phyloP scores from a whole-genome alignment of 2,329 filamentous ascomycete genomes.

The Cercospora nicotianae region DNA sequence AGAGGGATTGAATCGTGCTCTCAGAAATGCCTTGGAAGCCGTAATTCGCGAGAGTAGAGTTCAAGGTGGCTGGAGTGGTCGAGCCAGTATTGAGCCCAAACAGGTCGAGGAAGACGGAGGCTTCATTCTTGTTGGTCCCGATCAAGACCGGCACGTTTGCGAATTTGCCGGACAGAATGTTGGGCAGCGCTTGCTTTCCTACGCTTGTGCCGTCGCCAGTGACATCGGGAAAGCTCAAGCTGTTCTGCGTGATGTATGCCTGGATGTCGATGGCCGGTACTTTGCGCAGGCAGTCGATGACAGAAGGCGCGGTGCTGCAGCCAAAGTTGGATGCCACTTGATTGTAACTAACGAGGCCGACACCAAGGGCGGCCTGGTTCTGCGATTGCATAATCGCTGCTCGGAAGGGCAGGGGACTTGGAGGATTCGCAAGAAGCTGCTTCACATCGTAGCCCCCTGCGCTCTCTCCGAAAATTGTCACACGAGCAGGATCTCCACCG shows the following conservation, averaged over 20 bases:
- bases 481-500: slow-evolving; percentile 58
- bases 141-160: slow-evolving; percentile 30
- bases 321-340: slow-evolving; percentile 21
- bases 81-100: slow-evolving; percentile 24
- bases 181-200: slow-evolving; percentile 17
- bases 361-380: slow-evolving; percentile 6
- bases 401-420: slow-evolving; percentile 24
- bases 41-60: slow-evolving; percentile 22
- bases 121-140: slow-evolving; percentile 35
- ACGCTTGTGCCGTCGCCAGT: slow-evolving; percentile 19
- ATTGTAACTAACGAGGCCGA: slow-evolving; percentile 16
- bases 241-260: slow-evolving; percentile 13
- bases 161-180: slow-evolving; percentile 19
- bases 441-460: slow-evolving; percentile 25
- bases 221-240: slow-evolving; percentile 29
- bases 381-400: slow-evolving; percentile 28
- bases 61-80: slow-evolving; percentile 4
- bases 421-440: slow-evolving; percentile 24
- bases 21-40: slow-evolving; percentile 13
- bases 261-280: slow-evolving; percentile 18
- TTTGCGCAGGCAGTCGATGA: slow-evolving; percentile 18
- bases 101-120: slow-evolving; percentile 27
- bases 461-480: slow-evolving; percentile 26
- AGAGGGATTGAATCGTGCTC: not conserved
- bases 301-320: slow-evolving; percentile 12